phyloP scores from a whole-genome alignment of 2,329 filamentous ascomycete genomes.

The Microascus cirrosus region DNA sequence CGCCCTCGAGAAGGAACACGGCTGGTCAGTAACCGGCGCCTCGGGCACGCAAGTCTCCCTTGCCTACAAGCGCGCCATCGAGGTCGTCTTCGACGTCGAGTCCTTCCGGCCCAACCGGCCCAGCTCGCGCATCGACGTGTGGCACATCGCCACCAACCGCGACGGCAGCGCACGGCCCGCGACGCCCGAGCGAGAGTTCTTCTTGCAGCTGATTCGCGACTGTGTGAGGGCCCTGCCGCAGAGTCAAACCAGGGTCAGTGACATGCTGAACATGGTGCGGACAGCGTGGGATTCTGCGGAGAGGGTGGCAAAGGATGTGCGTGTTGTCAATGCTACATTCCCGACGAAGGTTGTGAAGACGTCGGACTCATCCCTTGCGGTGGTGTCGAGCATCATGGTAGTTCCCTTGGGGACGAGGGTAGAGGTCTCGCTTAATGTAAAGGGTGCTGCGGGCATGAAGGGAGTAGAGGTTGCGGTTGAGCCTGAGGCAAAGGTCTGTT shows the following conservation, averaged over 20 bases:
- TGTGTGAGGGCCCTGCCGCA: conserved; percentile 53
- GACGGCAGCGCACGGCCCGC: conserved; percentile 41
- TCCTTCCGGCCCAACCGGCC: conserved; percentile 39
- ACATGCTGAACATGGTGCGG: conserved; percentile 48
- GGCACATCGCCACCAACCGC: conserved; percentile 53
- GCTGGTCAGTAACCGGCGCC: conserved; percentile 62
- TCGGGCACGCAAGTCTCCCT: conserved; percentile 56
- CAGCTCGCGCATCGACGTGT: conserved; percentile 53
- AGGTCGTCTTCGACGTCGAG: conserved; percentile 59
- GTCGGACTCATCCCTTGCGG: conserved; percentile 51
- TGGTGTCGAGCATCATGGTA: conserved; percentile 53
- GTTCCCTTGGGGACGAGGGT: conserved; percentile 57
- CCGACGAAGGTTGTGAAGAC: conserved; percentile 53
- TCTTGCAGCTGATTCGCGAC: conserved; percentile 60
- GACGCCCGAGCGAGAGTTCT: conserved; percentile 62
- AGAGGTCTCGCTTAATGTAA: conserved; percentile 47
- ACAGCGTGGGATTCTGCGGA: conserved; percentile 55
- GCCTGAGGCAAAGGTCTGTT: conserved; percentile 52
- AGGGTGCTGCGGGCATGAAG: conserved; percentile 28
- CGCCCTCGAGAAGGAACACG: conserved; percentile 51
- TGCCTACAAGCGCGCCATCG: conserved; percentile 60
- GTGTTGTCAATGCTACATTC: conserved; percentile 49
- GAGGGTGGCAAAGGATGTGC: conserved; percentile 47
- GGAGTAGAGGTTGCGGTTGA: conserved; percentile 43
- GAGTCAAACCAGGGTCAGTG: conserved; percentile 40